Conservation (phyloP, 495 filamentous ascomycete species). For the Cercophora newfieldiana region DNA sequence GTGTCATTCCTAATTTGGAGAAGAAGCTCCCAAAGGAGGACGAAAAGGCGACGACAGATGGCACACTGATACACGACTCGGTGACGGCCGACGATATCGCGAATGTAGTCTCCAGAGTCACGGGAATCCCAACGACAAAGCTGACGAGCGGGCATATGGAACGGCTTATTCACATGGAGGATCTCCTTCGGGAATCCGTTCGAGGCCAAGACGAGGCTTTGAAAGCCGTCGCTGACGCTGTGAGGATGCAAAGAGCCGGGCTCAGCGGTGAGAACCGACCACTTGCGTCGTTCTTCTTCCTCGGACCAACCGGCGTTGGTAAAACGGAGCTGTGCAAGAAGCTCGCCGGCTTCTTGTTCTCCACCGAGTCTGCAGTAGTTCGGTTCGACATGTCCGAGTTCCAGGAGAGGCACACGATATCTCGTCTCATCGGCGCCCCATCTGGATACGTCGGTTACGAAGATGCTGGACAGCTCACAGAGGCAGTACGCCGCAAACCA, state of each 20-base stretch:
- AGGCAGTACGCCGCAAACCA: slow-evolving; percentile 91
- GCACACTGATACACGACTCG: slow-evolving; percentile 81
- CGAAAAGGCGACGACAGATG: slow-evolving; percentile 42
- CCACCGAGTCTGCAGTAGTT: slow-evolving; percentile 79
- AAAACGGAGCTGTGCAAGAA: slow-evolving; percentile 98
- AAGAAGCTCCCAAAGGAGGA: slow-evolving; percentile 76
- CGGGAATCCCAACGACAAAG: slow-evolving; percentile 89
- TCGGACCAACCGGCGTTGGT: slow-evolving; percentile 93
- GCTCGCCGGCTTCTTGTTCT: slow-evolving; percentile 89
- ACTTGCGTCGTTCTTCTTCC: slow-evolving; percentile 93
- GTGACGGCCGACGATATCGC: slow-evolving; percentile 94
- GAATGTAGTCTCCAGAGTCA: slow-evolving; percentile 83
- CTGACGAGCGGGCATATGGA: slow-evolving; percentile 90
- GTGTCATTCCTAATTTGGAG: slow-evolving; percentile 79
- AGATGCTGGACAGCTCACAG: slow-evolving; percentile 93
- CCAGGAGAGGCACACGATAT: slow-evolving; percentile 95
- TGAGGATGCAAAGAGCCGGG: slow-evolving; percentile 90
- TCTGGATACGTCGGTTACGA: slow-evolving; percentile 97
- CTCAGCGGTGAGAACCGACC: slow-evolving; percentile 89
- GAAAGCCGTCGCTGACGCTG: slow-evolving; percentile 85
- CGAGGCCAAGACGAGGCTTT: slow-evolving; percentile 94
- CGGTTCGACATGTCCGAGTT: slow-evolving; percentile 98
- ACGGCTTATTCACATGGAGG: slow-evolving; percentile 93
- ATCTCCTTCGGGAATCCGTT: slow-evolving; percentile 78
- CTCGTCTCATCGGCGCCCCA: slow-evolving; percentile 85